phyloP scores from a whole-genome alignment of 2,329 filamentous ascomycete species.

The Cladosporium sp. region DNA sequence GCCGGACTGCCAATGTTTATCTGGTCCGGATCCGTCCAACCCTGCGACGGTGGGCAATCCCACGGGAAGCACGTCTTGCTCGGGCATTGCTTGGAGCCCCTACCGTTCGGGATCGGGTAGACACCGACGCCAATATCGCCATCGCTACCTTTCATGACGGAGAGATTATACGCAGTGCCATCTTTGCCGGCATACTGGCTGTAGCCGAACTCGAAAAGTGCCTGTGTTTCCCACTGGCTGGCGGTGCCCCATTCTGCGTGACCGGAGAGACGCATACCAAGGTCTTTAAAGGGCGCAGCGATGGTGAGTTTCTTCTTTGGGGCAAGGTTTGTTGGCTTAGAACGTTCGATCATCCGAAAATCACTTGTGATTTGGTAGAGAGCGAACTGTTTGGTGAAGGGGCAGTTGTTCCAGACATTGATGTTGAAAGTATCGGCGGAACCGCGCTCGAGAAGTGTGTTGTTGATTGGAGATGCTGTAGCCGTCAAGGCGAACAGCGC shows the following conservation, averaged over 20 bases:
- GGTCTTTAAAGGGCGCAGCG: constrained; percentile 19
- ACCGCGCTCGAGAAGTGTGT: constrained; percentile 9
- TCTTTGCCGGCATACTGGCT: constrained; percentile 20
- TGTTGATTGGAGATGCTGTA: constrained; percentile 1
- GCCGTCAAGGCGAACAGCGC: constrained; percentile 9
- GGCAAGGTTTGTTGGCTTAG: constrained; percentile 15
- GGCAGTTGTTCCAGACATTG: constrained; percentile 24
- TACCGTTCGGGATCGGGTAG: constrained; percentile 15
- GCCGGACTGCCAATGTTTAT: constrained; percentile 20
- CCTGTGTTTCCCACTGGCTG: constrained; percentile 22
- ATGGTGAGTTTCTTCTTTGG: constrained; percentile 15
- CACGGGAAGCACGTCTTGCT: constrained; percentile 23
- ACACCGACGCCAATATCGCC: constrained; percentile 20
- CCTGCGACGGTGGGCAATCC: constrained; percentile 18
- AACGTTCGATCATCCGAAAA: constrained; percentile 22
- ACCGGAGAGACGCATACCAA: constrained; percentile 25
- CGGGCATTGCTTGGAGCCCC: constrained; percentile 18
- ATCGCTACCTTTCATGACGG: constrained; percentile 23
- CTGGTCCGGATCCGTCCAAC: constrained; percentile 25
- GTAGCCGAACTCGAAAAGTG: constrained; percentile 28
- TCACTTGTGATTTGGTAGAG: constrained; percentile 22
- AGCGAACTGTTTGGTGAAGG: constrained; percentile 20
- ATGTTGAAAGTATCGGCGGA: constrained; percentile 22
- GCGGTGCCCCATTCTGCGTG: constrained; percentile 23
- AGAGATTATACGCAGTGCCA: constrained; percentile 11